Conservation (phyloP, 1,139 yeast species). For the Hyphopichia khmerensis region DNA sequence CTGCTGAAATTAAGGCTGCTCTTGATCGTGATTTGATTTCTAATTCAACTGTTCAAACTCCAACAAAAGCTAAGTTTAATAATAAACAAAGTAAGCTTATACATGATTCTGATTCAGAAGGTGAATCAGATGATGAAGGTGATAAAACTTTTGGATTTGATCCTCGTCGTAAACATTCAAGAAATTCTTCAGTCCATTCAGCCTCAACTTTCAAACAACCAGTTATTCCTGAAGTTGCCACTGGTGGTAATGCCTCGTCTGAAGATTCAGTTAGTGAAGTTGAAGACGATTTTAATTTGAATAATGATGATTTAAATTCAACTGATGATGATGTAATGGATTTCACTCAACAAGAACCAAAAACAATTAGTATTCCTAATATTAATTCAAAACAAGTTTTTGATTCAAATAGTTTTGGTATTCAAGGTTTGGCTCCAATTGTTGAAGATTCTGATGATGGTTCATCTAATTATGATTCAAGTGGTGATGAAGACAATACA, state of each 20-base stretch:
- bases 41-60: neutral
- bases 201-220: neutral
- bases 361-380: conserved; percentile 3
- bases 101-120: conserved; percentile 11
- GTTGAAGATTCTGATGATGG: conserved; percentile 35
- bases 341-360: conserved; percentile 3
- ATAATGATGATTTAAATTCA: neutral
- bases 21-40: neutral
- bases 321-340: conserved; percentile 4
- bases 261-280: conserved; percentile 7
- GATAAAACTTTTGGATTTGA: conserved; percentile 21
- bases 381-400: conserved; percentile 15
- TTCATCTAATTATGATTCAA: conserved; percentile 38
- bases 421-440: conserved; percentile 42
- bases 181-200: neutral
- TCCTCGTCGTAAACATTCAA: conserved; percentile 14
- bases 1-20: conserved; percentile 2
- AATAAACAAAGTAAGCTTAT: conserved; percentile 3
- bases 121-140: conserved; percentile 13
- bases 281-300: conserved; percentile 6
- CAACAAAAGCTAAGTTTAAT: conserved; percentile 10
- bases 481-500: conserved; percentile 16
- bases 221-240: neutral
- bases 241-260: neutral
- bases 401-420: conserved; percentile 31